Evolutionary conservation across 495 filamentous ascomycete species (phyloP), one percentile per base, ranked within the genome.

Genomic region (Penicillium psychrofluorescens): DNA sequence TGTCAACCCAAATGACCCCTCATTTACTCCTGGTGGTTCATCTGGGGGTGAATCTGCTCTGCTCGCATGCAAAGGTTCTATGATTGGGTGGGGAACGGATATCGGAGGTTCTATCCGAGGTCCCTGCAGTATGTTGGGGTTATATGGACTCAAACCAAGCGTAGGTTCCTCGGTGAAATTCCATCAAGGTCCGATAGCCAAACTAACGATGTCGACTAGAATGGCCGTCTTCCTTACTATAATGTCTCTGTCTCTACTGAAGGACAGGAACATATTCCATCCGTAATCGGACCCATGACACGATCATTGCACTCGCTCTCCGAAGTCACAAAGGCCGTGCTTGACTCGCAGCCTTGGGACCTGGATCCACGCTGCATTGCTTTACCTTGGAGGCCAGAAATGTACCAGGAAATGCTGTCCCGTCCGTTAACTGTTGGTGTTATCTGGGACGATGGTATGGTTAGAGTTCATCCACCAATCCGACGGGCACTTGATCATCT

Each of bases 41-140:
- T 77, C 77, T 0, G 81, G 83, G 8, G 84, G 84, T 12, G 83
- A 87, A 56, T 77, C 65, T 4, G 77, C 74, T 4, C 57, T 86
- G 30, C 51, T 85, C 27, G 78, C 71, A 6, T 59, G 84, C 41
- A 67, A 77, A 30, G 83, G 82, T 4, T 76, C 71, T n/a, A 59
- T 77, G 10, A 50, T 87, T 6, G 84, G 84, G 0, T 76, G 85
- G 31, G 83, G 82, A 1, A 83, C 80, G 2, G 75, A 81, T 30
- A 75, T 77, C 29, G 83, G 83, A 1, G 84, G 83, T 0, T 78
- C 74, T 29, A 59, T 83, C 8, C 54, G 79, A 13, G 79, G 81
- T 15, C 80, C 80, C 1, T 69, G 72, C 10, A 64, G 70, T 29
- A 70, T 72, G 37, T 68, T 69, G 31, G 76, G 78, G 6, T 43